Conservation (phyloP, 2,329 filamentous ascomycete genomes). For the Coniochaeta ligniaria region DNA sequence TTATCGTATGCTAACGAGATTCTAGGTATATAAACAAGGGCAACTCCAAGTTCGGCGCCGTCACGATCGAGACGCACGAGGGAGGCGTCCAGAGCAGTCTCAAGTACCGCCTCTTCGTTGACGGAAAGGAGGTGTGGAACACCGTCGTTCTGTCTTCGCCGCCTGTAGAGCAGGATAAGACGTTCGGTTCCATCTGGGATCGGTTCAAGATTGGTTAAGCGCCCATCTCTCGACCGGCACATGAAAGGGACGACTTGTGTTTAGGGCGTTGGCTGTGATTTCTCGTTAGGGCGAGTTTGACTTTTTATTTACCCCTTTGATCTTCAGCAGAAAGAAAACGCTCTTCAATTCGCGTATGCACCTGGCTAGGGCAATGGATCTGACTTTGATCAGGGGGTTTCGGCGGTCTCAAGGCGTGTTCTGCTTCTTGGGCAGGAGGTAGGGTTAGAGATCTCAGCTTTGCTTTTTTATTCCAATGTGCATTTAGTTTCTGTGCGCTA, state of each 20-base stretch:
- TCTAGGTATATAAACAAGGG: conserved; percentile 70
- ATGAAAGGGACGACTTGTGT: not conserved
- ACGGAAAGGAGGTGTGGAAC: conserved; percentile 74
- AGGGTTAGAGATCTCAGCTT: not conserved
- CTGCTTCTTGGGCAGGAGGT: not conserved
- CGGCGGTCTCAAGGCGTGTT: not conserved
- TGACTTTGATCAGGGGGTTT: not conserved
- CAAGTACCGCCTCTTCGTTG: conserved; percentile 74
- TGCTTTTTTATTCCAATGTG: not conserved
- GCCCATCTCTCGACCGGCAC: not conserved
- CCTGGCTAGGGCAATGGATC: not conserved
- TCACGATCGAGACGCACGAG: conserved; percentile 66
- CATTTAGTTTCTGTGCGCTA: not conserved
- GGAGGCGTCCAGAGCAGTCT: conserved; percentile 63
- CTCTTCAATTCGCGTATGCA: not conserved
- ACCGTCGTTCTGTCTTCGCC: conserved; percentile 44
- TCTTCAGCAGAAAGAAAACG: not conserved
- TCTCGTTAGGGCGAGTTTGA: not conserved
- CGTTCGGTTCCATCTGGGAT: conserved; percentile 38
- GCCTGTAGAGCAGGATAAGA: conserved; percentile 19
- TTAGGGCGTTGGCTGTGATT: not conserved
- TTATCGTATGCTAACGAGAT: not conserved
- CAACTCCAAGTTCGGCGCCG: conserved; percentile 79
- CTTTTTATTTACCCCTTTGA: not conserved
- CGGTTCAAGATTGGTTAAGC: conserved; percentile 18